A percentile compares a stretch with the other conserved stretches of the same genome.
These are phyloP conservation scores for Starmerella bombicola DNA, from an alignment of 805 yeast genomes.

Conservation along the genomic window DNA sequence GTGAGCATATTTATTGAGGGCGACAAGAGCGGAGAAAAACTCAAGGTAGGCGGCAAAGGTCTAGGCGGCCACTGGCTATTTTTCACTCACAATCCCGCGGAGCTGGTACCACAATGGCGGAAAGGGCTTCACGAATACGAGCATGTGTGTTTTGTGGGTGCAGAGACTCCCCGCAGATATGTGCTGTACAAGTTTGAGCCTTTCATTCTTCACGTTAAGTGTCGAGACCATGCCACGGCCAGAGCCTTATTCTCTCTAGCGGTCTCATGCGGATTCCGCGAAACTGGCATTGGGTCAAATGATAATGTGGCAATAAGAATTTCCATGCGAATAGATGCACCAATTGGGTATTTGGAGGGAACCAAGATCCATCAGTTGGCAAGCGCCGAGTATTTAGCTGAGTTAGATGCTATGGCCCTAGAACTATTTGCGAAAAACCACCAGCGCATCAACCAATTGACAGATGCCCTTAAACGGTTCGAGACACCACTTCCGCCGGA, in stretches of 20 bases:
- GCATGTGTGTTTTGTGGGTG: conserved; percentile 9
- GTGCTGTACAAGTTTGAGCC: conserved; percentile 76
- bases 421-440: conserved; percentile 58
- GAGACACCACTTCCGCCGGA: conserved; percentile 25
- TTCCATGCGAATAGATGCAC: conserved; percentile 61
- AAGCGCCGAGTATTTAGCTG: conserved; percentile 37
- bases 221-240: conserved; percentile 50
- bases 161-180: conserved; percentile 35
- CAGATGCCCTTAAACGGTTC: conserved; percentile 12
- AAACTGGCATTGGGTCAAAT: conserved; percentile 73
- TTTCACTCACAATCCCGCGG: conserved; percentile 52
- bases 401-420: conserved; percentile 42
- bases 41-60: conserved; percentile 64
- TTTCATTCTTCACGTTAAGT: conserved; percentile 69
- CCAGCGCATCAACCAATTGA: conserved; percentile 40
- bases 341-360: conserved; percentile 47
- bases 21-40: conserved; percentile 33
- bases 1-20: conserved; percentile 77
- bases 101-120: conserved; percentile 31
- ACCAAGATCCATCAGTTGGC: conserved; percentile 36
- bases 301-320: conserved; percentile 65
- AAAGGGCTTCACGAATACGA: conserved; percentile 19
- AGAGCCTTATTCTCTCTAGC: conserved; percentile 53
- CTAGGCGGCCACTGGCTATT: conserved; percentile 74
- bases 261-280: conserved; percentile 77